These are phyloP conservation scores for Sporothrix curviconia DNA, from an alignment of 2,329 filamentous ascomycete genomes.

Conservation along the genomic window DNA sequence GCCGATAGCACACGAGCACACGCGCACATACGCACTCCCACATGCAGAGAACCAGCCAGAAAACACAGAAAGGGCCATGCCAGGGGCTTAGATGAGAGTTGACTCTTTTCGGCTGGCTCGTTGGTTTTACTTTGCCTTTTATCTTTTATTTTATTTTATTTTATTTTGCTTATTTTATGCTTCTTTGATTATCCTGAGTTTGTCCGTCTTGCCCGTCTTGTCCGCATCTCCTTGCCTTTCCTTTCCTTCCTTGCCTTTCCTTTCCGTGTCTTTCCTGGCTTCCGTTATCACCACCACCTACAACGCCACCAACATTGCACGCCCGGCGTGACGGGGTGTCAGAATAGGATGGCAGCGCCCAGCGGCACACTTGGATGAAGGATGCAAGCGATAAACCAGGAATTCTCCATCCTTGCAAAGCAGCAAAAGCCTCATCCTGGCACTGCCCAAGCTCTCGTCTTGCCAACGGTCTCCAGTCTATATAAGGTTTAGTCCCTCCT, in stretches of 20 bases:
- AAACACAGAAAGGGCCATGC: conserved; percentile 2
- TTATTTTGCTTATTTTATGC: background rate
- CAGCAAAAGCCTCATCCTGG: background rate
- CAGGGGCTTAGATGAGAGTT: conserved; percentile 2
- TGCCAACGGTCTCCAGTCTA: conserved; percentile 2
- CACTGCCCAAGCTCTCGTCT: no score
- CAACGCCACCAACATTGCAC: background rate
- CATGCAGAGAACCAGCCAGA: background rate
- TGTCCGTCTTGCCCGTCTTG: no score
- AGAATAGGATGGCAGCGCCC: conserved; percentile 2
- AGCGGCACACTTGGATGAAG: conserved; percentile 4
- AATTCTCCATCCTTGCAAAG: conserved; percentile 1
- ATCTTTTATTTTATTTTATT: background rate
- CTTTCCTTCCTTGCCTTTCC: background rate
- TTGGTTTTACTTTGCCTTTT: no score
- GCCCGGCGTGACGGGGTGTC: background rate
- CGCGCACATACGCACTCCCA: background rate
- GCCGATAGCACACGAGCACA: conserved; percentile 1
- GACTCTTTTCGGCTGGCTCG: no score
- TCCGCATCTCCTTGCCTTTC: no score
- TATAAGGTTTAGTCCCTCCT: conserved; percentile 8
- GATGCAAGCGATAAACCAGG: background rate
- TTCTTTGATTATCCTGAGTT: no score
- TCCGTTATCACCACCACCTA: conserved; percentile 8
- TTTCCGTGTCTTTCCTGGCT: background rate